Base-by-base conservation (phyloP, 2,329 filamentous ascomycete species). In the Trichoderma atroviride region DNA sequence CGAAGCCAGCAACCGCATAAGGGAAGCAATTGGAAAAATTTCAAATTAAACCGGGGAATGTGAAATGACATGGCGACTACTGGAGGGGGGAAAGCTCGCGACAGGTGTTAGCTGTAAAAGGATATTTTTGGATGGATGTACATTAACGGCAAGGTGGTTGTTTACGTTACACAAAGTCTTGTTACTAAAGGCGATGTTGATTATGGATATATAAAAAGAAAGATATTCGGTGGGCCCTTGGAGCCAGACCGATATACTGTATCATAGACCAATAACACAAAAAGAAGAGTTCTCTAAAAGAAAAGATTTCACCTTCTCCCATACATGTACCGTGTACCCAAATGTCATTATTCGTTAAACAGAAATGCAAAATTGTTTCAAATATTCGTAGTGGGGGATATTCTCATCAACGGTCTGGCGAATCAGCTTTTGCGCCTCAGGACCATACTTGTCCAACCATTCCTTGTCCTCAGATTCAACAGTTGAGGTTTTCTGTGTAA, bases 361-460 rank as follows among this genome's bases (percentile, higher is more conserved):
- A 79, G 87, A 87, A 76, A 93, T 84, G 71, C 89, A 89, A 80
- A 93, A 96, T 75, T 88, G 86, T 86, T 92, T 94, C 79, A 96
- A 81, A 77, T 94, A 93, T 80, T 95, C 91, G 78, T 96, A 96
- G 77, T 93, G 86, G 62, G 85, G 83, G 59, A 92, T 82, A 75
- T 93, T 94, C 66, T 86, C 89, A 71, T 92, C 86, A 47, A 94
- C 92, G 14, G 87, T 90, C 74, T 89, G 83, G 70, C 89, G 84
- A 76, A 96, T 95, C 58, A 90, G 78, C 77, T 88, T 89, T 69
- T 90, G 89, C 14, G 84, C 91, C 75, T 93, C 86, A 58, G 89
- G 85, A 40, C 92, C 92, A 75, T 87, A 96, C 80, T 93, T 94
- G 73, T 89, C 83, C 35, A 81, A 82, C 92, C 92, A 96, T 74